Percentiles rank a stretch among this genome's conserved stretches.
Evolutionary conservation across 495 filamentous ascomycete genomes (phyloP).

Genomic region (Aspergillus kassunensis): DNA sequence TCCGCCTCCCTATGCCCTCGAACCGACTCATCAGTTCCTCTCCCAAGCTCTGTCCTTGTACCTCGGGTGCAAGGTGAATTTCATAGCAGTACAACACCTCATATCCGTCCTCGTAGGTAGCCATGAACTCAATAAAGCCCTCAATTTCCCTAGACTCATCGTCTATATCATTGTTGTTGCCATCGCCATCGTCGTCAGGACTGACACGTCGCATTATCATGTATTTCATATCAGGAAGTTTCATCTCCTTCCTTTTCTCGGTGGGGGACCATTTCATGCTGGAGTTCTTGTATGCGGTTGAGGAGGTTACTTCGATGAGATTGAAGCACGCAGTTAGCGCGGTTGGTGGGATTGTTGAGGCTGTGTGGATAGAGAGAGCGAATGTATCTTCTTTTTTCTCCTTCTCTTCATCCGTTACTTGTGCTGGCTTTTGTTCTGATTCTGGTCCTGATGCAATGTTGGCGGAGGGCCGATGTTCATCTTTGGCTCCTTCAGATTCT

Average conservation of each 20-base stretch:
- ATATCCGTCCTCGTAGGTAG: constrained; percentile 70
- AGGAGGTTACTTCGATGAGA: constrained; percentile 68
- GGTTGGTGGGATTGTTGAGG: constrained; percentile 39
- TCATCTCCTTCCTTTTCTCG: constrained; percentile 74
- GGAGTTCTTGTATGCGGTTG: constrained; percentile 60
- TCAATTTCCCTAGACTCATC: constrained; percentile 29
- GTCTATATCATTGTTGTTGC: too few relatives aligned
- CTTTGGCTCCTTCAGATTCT: too few relatives aligned
- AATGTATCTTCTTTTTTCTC: background rate
- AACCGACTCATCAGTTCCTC: constrained; percentile 36
- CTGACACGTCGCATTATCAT: constrained; percentile 47
- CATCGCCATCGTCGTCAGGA: background rate
- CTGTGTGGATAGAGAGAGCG: constrained; percentile 36
- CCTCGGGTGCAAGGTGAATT: constrained; percentile 60
- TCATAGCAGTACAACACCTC: constrained; percentile 86
- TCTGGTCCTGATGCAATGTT: too few relatives aligned
- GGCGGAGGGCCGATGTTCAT: too few relatives aligned
- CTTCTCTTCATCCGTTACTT: background rate
- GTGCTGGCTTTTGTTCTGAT: background rate
- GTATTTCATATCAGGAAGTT: constrained; percentile 63
- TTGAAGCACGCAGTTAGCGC: constrained; percentile 66
- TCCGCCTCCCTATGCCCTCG: constrained; percentile 38
- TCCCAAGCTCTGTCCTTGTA: constrained; percentile 48
- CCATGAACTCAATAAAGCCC: constrained; percentile 79
- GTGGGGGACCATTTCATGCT: constrained; percentile 63